phyloP scores from a whole-genome alignment of 2,329 filamentous ascomycete genomes.

The Fusarium setosum region DNA sequence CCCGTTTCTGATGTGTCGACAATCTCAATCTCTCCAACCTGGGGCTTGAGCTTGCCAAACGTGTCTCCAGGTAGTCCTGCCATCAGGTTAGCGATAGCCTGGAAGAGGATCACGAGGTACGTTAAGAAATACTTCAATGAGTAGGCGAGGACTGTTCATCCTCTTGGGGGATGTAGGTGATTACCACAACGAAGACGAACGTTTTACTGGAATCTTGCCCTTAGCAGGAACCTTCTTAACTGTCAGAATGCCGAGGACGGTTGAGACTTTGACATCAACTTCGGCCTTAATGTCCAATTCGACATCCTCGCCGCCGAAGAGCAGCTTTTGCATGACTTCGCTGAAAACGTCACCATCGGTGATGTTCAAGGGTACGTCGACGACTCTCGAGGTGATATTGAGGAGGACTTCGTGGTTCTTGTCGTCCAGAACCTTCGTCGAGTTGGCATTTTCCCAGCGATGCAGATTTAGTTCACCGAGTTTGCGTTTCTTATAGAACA shows the following conservation, averaged over 20 bases:
- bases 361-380: constrained; percentile 84
- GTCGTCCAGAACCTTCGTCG: constrained; percentile 71
- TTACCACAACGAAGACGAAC: constrained; percentile 76
- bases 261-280: constrained; percentile 86
- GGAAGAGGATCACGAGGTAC: constrained; percentile 37
- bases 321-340: constrained; percentile 81
- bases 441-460: constrained; percentile 88
- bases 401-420: constrained; percentile 71
- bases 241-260: constrained; percentile 82
- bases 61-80: constrained; percentile 69
- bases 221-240: constrained; percentile 87
- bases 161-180: constrained; percentile 41
- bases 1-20: constrained; percentile 77
- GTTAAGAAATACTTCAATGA: constrained; percentile 46
- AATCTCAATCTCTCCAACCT: constrained; percentile 78
- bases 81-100: constrained; percentile 48
- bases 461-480: constrained; percentile 83
- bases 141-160: constrained; percentile 38
- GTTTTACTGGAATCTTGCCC: constrained; percentile 90
- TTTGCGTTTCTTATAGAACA: constrained; percentile 81
- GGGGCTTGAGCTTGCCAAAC: constrained; percentile 64
- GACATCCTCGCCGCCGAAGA: constrained; percentile 80
- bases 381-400: constrained; percentile 79
- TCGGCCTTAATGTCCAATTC: constrained; percentile 79
- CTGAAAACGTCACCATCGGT: constrained; percentile 83